Conservation (phyloP, 2,329 filamentous ascomycete species). For the Bisporella sp. region DNA sequence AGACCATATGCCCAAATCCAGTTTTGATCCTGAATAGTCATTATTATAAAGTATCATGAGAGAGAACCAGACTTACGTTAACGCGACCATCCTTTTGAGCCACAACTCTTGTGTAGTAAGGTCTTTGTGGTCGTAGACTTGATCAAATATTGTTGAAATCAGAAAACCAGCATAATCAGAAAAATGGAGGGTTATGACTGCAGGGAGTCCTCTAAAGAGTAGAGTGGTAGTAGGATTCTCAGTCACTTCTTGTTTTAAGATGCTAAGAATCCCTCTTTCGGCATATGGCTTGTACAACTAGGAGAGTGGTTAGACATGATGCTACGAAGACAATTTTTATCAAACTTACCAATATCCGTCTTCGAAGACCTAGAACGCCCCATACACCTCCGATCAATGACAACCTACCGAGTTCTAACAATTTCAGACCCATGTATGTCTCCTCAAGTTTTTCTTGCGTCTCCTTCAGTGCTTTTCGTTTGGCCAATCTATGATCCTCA, state of each 20-base stretch:
- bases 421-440: slow-evolving; percentile 20
- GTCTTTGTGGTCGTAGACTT: slow-evolving; percentile 11
- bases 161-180: slow-evolving; percentile 19
- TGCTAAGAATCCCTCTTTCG: slow-evolving; percentile 15
- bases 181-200: slow-evolving; percentile 21
- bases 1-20: slow-evolving; percentile 17
- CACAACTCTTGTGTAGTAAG: slow-evolving; percentile 8
- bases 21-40: slow-evolving; percentile 19
- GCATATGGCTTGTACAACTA: slow-evolving; percentile 27
- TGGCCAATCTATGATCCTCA: slow-evolving; percentile 22
- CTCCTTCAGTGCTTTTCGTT: slow-evolving; percentile 13
- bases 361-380: slow-evolving; percentile 26
- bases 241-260: slow-evolving; percentile 20
- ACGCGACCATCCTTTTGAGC: slow-evolving; percentile 4
- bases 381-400: slow-evolving; percentile 24
- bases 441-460: slow-evolving; percentile 18
- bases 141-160: slow-evolving; percentile 16
- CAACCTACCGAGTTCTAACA: slow-evolving; percentile 22
- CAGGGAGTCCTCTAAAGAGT: slow-evolving; percentile 22
- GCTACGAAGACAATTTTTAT: too few species aligned
- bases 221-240: slow-evolving; percentile 14
- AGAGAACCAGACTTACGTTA: slow-evolving; percentile 7
- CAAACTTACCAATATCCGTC: slow-evolving; percentile 17
- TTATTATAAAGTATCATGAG: background rate
- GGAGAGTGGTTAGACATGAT: too few species aligned